phyloP scores from a whole-genome alignment of 2,329 filamentous ascomycete species.

The Colletotrichum limetticola region DNA sequence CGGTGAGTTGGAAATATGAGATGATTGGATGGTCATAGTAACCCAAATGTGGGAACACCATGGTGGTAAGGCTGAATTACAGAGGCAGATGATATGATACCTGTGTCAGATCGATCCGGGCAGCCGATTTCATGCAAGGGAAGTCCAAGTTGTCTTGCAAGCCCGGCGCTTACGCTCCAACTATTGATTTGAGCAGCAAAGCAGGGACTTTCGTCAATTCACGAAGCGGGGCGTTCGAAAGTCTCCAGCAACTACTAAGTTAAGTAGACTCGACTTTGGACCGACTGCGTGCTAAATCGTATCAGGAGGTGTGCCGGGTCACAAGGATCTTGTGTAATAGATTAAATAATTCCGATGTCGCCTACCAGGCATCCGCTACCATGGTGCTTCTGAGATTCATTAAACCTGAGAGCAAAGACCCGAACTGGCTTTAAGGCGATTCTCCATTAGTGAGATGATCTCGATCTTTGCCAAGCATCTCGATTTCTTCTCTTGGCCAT shows the following conservation, averaged over 20 bases:
- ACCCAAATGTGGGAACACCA: too few species aligned
- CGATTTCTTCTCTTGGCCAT: constrained; percentile 41
- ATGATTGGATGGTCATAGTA: neutral
- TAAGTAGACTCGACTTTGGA: neutral
- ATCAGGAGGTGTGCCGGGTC: neutral
- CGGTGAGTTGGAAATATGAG: neutral
- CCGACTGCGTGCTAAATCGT: neutral
- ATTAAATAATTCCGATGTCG: too few species aligned
- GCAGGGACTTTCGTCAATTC: neutral
- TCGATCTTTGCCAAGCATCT: constrained; percentile 11
- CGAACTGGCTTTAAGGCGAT: neutral
- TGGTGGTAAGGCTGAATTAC: neutral
- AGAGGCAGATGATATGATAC: neutral
- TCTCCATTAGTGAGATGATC: neutral
- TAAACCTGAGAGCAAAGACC: neutral
- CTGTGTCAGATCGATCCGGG: neutral
- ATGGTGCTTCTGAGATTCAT: too few species aligned
- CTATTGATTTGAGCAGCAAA: neutral
- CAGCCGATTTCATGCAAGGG: neutral
- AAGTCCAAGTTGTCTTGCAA: neutral
- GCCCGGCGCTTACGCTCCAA: neutral
- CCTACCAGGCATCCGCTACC: too few species aligned
- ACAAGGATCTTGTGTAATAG: neutral
- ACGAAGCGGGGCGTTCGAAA: neutral
- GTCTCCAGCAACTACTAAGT: neutral